Base-by-base conservation (phyloP, 2,329 filamentous ascomycete species). In the Xylariaceae sp. region DNA sequence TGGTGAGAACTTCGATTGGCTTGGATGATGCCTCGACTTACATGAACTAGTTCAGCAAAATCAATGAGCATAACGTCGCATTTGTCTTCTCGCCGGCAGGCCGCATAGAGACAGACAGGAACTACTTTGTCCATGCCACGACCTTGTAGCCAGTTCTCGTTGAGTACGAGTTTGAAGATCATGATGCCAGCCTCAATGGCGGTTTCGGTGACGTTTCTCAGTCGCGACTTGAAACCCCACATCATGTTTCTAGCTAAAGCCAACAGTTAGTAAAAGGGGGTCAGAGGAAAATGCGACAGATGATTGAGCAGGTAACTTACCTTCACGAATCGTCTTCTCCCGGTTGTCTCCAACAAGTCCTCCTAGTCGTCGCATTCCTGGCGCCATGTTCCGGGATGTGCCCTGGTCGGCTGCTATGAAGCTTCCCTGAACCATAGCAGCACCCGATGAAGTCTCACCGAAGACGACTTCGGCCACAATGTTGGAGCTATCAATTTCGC, bases 11-110 rank as follows among this genome's bases (percentile, higher is more conserved):
- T n/a, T 45, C 37, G 58, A 39, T 62, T 51, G 15, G 8, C 10
- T 52, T 30, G 5, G 17, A 52, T 17, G 35, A 3, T 9, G n/a
- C 11, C 10, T 18, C 17, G 17, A 63, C 67, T 63, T 68, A 71
- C 69, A 34, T 83, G 82, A 57, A 81, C 77, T 61, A 93, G 81
- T 71, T 99, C 94, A 10, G 94, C 90, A 71, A 99, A 86, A 72
- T 99, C 94, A 72, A 99, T 97, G 49, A 99, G 82, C 88, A 99
- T 92, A 66, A 94, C 82, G 48, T 88, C 89, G 71, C 94, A 96
- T 23, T 87, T 86, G 49, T 85, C 84, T 62, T 90, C 85, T 56
- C 88, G 85, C 62, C 94, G 86, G 70, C 91, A 96, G 11, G 91
- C 91, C 57, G 90, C 88, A 68, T 97, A 99, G 35, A 99, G 80